Conservation (phyloP, 495 filamentous ascomycete genomes). For the Penicillium cosmopolitanum region DNA sequence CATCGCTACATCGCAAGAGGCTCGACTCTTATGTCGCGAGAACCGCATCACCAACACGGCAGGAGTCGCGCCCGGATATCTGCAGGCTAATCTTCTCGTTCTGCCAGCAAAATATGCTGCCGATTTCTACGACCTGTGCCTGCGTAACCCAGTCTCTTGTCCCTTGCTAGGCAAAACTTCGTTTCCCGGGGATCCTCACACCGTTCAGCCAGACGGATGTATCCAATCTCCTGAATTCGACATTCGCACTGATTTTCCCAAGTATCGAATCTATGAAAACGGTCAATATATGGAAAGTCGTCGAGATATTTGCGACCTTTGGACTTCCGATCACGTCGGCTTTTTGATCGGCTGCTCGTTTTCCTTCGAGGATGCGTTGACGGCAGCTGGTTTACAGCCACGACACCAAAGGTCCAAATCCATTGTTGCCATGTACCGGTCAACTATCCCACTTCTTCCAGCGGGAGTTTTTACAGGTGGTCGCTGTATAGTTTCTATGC, state of each 20-base stretch:
- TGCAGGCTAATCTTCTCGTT: constrained; percentile 63
- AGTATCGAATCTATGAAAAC: constrained; percentile 54
- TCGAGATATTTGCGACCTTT: constrained; percentile 46
- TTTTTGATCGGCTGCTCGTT: constrained; percentile 64
- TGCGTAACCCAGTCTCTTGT: constrained; percentile 60
- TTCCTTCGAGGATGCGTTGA: constrained; percentile 56
- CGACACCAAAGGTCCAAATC: constrained; percentile 41
- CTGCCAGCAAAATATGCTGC: constrained; percentile 52
- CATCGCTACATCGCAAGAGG: constrained; percentile 33
- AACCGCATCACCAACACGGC: constrained; percentile 48
- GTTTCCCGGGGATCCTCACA: constrained; percentile 20
- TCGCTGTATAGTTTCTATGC: constrained; percentile 58
- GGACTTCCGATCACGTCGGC: constrained; percentile 54
- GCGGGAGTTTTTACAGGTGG: constrained; percentile 56
- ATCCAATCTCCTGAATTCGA: constrained; percentile 43
- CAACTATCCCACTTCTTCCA: constrained; percentile 48
- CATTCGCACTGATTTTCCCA: constrained; percentile 55
- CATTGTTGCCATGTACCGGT: constrained; percentile 59
- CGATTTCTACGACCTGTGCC: constrained; percentile 57
- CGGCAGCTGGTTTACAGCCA: constrained; percentile 45
- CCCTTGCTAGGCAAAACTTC: constrained; percentile 51
- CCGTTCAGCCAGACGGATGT: constrained; percentile 25
- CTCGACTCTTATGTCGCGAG: constrained; percentile 48
- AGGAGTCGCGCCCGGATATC: constrained; percentile 52
- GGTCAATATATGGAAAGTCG: constrained; percentile 29